These are phyloP conservation scores for Durio zibethinus DNA, from an alignment of 345 rosid species.

Conservation along the genomic window DNA sequence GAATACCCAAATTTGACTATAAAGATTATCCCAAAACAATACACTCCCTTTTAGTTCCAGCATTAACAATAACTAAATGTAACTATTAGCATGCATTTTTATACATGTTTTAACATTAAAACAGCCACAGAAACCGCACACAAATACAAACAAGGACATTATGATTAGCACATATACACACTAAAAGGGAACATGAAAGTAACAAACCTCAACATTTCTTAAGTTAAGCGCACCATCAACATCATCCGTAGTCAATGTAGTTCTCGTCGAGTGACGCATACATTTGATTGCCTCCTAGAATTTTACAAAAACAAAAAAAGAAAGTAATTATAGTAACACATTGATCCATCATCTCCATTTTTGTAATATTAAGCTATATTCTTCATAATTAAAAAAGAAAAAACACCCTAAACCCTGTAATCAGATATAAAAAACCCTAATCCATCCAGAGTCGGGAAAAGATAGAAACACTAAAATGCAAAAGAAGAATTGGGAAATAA, in stretches of 20 bases:
- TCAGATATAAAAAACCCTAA: neutral
- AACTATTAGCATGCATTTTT: neutral
- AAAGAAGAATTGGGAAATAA: neutral
- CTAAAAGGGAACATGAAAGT: neutral
- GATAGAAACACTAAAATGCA: neutral
- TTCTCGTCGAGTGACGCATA: slow-evolving; percentile 92
- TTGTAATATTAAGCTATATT: neutral
- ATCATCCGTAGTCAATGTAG: slow-evolving; percentile 64
- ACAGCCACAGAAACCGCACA: neutral
- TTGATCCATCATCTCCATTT: neutral
- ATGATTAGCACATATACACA: neutral
- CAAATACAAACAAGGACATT: neutral
- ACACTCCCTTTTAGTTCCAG: neutral
- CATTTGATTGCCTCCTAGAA: slow-evolving; percentile 87
- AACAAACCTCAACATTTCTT: slow-evolving; percentile 68
- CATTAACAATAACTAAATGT: neutral
- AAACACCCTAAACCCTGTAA: neutral
- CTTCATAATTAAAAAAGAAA: too few species aligned
- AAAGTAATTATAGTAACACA: slow-evolving; percentile 1
- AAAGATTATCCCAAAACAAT: neutral
- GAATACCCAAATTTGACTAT: neutral
- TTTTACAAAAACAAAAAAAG: slow-evolving; percentile 18
- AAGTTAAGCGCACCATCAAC: slow-evolving; percentile 69
- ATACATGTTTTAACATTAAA: neutral
- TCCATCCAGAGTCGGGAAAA: neutral